phyloP scores from a whole-genome alignment of 176 grass and related monocot species.

The Otatea glauca region DNA sequence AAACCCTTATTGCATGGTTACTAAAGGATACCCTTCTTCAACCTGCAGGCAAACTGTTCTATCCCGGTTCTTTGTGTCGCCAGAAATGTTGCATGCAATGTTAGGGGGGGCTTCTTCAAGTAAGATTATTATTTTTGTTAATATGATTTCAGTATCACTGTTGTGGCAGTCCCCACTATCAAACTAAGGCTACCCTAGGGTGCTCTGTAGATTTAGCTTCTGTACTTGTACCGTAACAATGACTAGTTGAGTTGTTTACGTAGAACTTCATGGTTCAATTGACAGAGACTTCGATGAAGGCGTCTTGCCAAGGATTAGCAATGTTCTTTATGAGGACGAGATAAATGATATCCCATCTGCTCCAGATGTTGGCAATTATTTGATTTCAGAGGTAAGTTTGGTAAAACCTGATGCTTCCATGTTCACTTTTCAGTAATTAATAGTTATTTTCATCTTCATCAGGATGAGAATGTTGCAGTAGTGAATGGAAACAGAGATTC shows the following conservation, averaged over 20 bases:
- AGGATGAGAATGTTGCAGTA: conserved; percentile 68
- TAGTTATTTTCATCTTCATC: conserved; percentile 32
- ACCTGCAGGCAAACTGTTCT: conserved; percentile 68
- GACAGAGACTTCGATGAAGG: conserved; percentile 90
- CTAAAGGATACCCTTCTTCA: conserved; percentile 38
- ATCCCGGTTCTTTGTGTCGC: conserved; percentile 90
- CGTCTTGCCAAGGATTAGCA: conserved; percentile 70
- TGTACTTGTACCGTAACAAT: not conserved
- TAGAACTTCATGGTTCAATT: conserved; percentile 35
- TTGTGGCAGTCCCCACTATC: conserved; percentile 23
- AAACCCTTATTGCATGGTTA: conserved; percentile 22
- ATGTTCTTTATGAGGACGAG: conserved; percentile 80
- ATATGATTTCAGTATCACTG: conserved; percentile 33
- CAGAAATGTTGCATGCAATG: conserved; percentile 98
- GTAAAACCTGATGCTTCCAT: conserved; percentile 26
- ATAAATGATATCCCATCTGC: conserved; percentile 74
- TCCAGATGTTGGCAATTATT: conserved; percentile 93
- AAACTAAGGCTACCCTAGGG: conserved; percentile 14
- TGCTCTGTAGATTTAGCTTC: conserved; percentile 24
- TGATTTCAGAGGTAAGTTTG: conserved; percentile 76
- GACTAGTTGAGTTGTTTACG: conserved; percentile 20
- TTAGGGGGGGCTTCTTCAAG: conserved; percentile 98
- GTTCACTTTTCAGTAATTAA: conserved; percentile 37
- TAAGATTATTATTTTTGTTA: conserved; percentile 52
- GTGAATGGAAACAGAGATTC: conserved; percentile 65